phyloP scores from a whole-genome alignment of 768 basidiomycete species.

The Naematelia encephala region DNA sequence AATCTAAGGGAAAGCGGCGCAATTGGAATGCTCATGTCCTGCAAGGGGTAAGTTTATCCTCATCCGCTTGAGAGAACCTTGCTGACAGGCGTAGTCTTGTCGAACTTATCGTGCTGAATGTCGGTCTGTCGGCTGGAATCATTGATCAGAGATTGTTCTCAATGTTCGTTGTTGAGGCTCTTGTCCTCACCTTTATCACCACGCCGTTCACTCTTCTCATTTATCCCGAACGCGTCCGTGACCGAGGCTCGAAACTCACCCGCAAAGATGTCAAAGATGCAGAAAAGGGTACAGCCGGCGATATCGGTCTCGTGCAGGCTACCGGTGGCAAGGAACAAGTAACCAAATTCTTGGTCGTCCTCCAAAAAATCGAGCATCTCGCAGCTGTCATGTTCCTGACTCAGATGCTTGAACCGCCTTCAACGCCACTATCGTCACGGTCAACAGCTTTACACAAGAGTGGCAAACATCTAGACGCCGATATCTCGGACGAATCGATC shows the following conservation, averaged over 20 bases:
- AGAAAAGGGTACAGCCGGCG: conserved; percentile 13
- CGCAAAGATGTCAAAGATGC: conserved; percentile 9
- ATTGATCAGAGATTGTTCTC: conserved; percentile 68
- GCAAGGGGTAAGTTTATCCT: conserved; percentile 65
- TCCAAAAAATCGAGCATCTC: conserved; percentile 85
- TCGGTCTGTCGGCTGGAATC: conserved; percentile 69
- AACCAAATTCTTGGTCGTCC: conserved; percentile 72
- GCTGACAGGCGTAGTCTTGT: conserved; percentile 56
- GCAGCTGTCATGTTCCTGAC: conserved; percentile 85
- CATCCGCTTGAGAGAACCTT: conserved; percentile 47
- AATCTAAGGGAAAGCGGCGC: conserved; percentile 73
- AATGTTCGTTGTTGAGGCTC: conserved; percentile 75
- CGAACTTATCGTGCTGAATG: conserved; percentile 87
- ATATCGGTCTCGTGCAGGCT: background rate
- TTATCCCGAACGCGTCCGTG: conserved; percentile 67
- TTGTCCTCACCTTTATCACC: conserved; percentile 75
- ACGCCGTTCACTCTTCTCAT: conserved; percentile 75
- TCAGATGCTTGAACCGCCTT: conserved; percentile 65
- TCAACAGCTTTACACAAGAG: background rate
- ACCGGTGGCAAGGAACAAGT: conserved; percentile 49
- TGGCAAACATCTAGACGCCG: conserved; percentile 10
- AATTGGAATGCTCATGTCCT: conserved; percentile 83
- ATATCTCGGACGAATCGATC: conserved; percentile 22
- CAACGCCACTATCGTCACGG: conserved; percentile 7
- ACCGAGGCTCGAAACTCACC: conserved; percentile 8